Evolutionary conservation across 768 basidiomycete species (phyloP).

Genomic region (Podaxis sp.): DNA sequence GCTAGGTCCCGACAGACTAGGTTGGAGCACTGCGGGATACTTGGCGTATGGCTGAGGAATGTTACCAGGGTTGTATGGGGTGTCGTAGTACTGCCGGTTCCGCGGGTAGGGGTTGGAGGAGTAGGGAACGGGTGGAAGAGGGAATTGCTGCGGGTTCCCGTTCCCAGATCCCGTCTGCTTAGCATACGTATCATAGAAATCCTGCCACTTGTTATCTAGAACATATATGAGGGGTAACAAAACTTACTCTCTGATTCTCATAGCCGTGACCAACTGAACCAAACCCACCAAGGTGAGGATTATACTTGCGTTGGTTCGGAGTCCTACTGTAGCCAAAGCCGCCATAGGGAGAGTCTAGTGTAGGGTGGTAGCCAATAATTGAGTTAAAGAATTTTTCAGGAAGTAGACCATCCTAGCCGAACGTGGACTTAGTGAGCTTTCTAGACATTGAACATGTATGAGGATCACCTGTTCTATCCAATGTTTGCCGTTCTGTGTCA

Average conservation of each 20-base stretch:
- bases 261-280: conserved; percentile 68
- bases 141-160: conserved; percentile 68
- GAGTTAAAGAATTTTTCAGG: conserved; percentile 66
- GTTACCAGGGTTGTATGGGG: conserved; percentile 60
- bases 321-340: conserved; percentile 62
- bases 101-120: conserved; percentile 67
- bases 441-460: background rate
- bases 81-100: conserved; percentile 64
- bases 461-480: conserved; percentile 76
- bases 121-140: conserved; percentile 56
- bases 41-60: conserved; percentile 75
- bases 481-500: conserved; percentile 64
- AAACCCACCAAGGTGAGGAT: conserved; percentile 55
- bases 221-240: background rate
- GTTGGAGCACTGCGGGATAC: conserved; percentile 75
- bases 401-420: conserved; percentile 55
- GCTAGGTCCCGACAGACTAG: conserved; percentile 66
- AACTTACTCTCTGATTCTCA: conserved; percentile 64
- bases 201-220: conserved; percentile 38
- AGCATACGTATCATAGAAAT: conserved; percentile 75
- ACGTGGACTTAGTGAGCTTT: background rate
- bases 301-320: conserved; percentile 63
- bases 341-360: conserved; percentile 61
- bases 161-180: conserved; percentile 65
- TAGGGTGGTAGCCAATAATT: conserved; percentile 79